Evolutionary conservation across 208 protist genomes (phyloP).

Genomic region (Kentomonas sorsogonicus): DNA sequence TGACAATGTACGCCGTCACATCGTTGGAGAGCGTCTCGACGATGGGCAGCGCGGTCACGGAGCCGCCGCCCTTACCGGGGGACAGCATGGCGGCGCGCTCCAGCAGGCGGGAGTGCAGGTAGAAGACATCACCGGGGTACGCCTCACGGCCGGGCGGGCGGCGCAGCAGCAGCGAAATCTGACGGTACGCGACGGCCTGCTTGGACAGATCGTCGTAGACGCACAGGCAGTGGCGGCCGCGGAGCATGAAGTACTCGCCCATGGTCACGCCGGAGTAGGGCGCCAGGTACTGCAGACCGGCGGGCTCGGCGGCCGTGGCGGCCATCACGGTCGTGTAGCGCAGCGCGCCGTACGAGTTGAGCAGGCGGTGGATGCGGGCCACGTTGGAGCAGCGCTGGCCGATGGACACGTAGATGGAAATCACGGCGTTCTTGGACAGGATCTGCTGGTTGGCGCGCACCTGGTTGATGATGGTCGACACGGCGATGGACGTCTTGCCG

Average conservation of each 20-base stretch:
- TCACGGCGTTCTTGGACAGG: constrained; percentile 85
- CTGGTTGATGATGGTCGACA: constrained; percentile 93
- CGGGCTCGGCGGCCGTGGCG: constrained; percentile 87
- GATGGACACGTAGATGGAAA: constrained; percentile 92
- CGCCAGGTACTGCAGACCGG: constrained; percentile 89
- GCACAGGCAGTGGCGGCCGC: constrained; percentile 88
- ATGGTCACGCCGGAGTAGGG: constrained; percentile 90
- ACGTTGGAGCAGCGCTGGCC: constrained; percentile 93
- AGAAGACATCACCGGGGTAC: constrained; percentile 95
- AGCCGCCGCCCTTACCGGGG: constrained; percentile 73
- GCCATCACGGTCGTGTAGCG: constrained; percentile 89
- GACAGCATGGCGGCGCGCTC: constrained; percentile 91
- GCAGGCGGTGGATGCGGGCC: constrained; percentile 84
- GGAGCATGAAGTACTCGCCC: constrained; percentile 92
- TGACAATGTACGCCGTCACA: constrained; percentile 93
- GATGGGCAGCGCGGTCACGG: constrained; percentile 89
- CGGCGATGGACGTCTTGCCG: constrained; percentile 91
- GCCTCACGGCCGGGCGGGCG: constrained; percentile 90
- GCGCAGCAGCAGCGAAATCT: constrained; percentile 91
- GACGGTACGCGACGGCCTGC: constrained; percentile 93
- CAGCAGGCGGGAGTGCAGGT: constrained; percentile 91
- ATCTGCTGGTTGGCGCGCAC: constrained; percentile 85
- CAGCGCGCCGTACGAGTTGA: constrained; percentile 79
- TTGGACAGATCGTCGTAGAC: constrained; percentile 94
- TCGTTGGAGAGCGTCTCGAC: constrained; percentile 93